Evolutionary conservation across 345 rosid species (phyloP).

Genomic region (Pistacia integerrima): DNA sequence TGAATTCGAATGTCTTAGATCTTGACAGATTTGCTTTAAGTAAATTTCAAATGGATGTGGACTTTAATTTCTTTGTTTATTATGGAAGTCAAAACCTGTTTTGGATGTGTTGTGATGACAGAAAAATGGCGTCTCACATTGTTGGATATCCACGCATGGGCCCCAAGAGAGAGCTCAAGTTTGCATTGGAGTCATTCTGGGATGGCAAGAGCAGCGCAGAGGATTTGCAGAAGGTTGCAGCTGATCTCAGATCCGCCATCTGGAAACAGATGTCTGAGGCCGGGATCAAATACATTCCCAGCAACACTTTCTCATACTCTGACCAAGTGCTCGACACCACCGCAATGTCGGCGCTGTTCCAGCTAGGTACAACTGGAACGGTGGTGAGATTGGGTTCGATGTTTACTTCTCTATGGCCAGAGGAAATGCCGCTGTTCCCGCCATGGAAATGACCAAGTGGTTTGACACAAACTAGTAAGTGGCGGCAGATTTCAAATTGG

Average conservation of each 20-base stretch:
- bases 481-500: slow-evolving; percentile 26
- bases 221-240: slow-evolving; percentile 82
- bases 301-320: slow-evolving; percentile 93
- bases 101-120: slow-evolving; percentile 22
- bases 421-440: slow-evolving; percentile 95
- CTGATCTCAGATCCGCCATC: slow-evolving; percentile 84
- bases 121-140: slow-evolving; percentile 90
- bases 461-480: slow-evolving; percentile 99
- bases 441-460: slow-evolving; percentile 99
- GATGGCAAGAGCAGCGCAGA: slow-evolving; percentile 91
- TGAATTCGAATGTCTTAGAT: too few relatives aligned
- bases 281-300: slow-evolving; percentile 90
- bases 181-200: slow-evolving; percentile 98
- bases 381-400: slow-evolving; percentile 88
- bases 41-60: too few relatives aligned
- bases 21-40: too few relatives aligned
- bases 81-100: background rate
- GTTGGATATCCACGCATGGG: slow-evolving; percentile 99
- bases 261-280: slow-evolving; percentile 92
- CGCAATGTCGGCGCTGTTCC: slow-evolving; percentile 96
- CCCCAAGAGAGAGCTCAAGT: slow-evolving; percentile 97
- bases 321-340: slow-evolving; percentile 94
- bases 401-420: slow-evolving; percentile 96
- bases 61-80: too few relatives aligned
- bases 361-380: slow-evolving; percentile 75